phyloP scores from a whole-genome alignment of 371 early-diverging fungal species.

The Rhizopus delemar region DNA sequence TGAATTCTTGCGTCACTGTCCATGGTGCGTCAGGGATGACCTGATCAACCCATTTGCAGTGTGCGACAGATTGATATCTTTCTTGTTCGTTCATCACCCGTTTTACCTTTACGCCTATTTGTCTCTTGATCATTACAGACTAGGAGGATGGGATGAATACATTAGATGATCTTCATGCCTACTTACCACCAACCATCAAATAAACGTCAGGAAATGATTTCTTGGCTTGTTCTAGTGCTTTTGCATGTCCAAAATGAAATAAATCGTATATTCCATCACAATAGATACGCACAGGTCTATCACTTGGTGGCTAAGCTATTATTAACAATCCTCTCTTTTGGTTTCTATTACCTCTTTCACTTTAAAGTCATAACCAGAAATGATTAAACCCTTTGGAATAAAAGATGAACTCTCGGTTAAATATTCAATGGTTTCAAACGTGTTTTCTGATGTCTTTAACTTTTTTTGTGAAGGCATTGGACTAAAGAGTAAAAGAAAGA shows the following conservation, averaged over 20 bases:
- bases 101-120: constrained; percentile 82
- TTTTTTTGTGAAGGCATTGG: not conserved
- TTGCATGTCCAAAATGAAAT: constrained; percentile 95
- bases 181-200: constrained; percentile 85
- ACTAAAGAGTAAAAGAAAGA: not conserved
- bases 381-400: constrained; percentile 16
- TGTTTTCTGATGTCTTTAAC: not conserved
- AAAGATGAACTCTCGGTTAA: constrained; percentile 16
- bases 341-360: constrained; percentile 21
- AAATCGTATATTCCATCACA: constrained; percentile 95
- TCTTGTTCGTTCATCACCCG: constrained; percentile 87
- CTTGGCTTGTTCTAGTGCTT: constrained; percentile 93
- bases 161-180: not conserved
- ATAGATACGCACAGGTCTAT: constrained; percentile 82
- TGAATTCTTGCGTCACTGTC: constrained; percentile 81
- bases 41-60: constrained; percentile 96
- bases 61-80: constrained; percentile 82
- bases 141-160: constrained; percentile 6
- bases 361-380: constrained; percentile 27
- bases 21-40: constrained; percentile 88
- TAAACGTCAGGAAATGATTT: constrained; percentile 86
- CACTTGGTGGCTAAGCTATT: constrained; percentile 73
- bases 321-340: constrained; percentile 33
- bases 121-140: constrained; percentile 84
- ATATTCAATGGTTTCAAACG: not conserved